These are phyloP conservation scores for Phytophthora pinifolia DNA, from an alignment of 352 stramenopile genomes.

Conservation along the genomic window DNA sequence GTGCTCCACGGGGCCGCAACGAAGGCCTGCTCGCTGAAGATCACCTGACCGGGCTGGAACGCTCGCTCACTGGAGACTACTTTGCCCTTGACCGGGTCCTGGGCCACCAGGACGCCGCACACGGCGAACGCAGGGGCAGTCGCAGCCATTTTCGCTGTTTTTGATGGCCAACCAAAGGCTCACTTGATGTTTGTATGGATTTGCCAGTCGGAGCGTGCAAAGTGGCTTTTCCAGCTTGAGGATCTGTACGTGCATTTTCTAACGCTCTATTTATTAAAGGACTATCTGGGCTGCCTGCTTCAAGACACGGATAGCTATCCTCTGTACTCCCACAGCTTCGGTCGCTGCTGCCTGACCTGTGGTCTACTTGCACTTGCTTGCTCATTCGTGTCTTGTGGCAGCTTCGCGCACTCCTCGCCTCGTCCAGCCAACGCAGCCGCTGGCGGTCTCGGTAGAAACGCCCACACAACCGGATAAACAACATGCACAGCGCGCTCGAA, in stretches of 20 bases:
- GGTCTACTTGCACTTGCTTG: conserved; percentile 3
- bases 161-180: conserved; percentile 18
- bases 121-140: conserved; percentile 46
- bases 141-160: conserved; percentile 31
- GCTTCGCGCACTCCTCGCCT: conserved; percentile 9
- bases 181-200: conserved; percentile 24
- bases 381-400: conserved; percentile 5
- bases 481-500: conserved; percentile 13
- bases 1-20: conserved; percentile 71
- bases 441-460: conserved; percentile 12
- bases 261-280: conserved; percentile 43
- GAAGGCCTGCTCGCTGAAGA: conserved; percentile 79
- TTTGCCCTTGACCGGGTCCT: conserved; percentile 55
- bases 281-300: conserved; percentile 19
- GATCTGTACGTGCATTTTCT: too few species aligned
- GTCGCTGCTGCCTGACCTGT: conserved; percentile 7
- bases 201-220: too few species aligned
- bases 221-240: too few species aligned
- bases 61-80: conserved; percentile 56
- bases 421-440: not conserved
- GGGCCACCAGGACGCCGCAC: conserved; percentile 56
- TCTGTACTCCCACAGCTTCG: conserved; percentile 29
- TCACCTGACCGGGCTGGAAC: conserved; percentile 62
- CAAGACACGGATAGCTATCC: too few species aligned
- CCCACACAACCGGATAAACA: conserved; percentile 16